Percentiles rank a stretch among this genome's conserved stretches.
Evolutionary conservation across 225 moss, liverwort and hornwort genomes (phyloP).

Genomic region (Physcomitrium patens): DNA sequence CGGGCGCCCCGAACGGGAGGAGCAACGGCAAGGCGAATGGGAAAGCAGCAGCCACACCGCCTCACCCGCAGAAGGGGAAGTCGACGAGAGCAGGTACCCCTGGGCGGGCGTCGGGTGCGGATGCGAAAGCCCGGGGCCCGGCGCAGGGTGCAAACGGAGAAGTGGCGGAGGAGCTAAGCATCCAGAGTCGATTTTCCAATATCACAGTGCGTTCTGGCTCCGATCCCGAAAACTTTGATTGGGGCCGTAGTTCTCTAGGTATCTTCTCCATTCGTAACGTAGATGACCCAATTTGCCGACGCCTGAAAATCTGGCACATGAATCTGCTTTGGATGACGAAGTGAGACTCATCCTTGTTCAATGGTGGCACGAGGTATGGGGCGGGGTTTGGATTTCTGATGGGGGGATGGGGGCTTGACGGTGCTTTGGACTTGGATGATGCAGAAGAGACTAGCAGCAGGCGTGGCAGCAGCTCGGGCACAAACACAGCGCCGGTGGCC

Average conservation of each 20-base stretch:
- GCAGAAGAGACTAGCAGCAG: slow-evolving; percentile 71
- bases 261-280: slow-evolving; percentile 63
- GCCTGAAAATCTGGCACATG: background rate
- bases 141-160: slow-evolving; percentile 26
- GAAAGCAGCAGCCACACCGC: slow-evolving; percentile 23
- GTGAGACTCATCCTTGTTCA: background rate
- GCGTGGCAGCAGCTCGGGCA: slow-evolving; percentile 60
- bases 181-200: slow-evolving; percentile 68
- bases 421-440: slow-evolving; percentile 5
- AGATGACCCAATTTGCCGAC: slow-evolving; percentile 24
- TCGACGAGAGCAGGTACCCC: slow-evolving; percentile 46
- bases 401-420: background rate
- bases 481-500: slow-evolving; percentile 63
- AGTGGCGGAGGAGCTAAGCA: slow-evolving; percentile 51
- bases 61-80: slow-evolving; percentile 39
- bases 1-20: background rate
- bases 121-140: slow-evolving; percentile 6
- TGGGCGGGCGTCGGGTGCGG: slow-evolving; percentile 20
- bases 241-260: slow-evolving; percentile 73
- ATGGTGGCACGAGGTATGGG: background rate
- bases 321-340: background rate
- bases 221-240: slow-evolving; percentile 66
- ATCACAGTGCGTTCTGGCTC: slow-evolving; percentile 80
- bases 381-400: background rate
- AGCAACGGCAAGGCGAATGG: slow-evolving; percentile 19